Percentiles rank a stretch among this genome's conserved stretches.
Evolutionary conservation across 2,329 filamentous ascomycete species (phyloP).

Genomic region (Fusarium udum): DNA sequence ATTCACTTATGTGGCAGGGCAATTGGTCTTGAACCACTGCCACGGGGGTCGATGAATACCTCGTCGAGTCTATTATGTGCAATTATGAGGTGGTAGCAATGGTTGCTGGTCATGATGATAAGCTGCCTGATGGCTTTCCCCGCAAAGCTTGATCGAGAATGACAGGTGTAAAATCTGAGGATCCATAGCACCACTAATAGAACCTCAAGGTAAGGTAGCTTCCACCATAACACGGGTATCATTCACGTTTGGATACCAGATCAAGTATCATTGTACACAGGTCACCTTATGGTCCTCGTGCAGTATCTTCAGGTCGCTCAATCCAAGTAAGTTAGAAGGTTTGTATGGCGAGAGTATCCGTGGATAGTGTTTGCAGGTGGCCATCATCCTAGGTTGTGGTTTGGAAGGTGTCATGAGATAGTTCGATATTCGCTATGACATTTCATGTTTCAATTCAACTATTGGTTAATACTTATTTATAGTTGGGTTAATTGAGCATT

Average conservation of each 20-base stretch:
- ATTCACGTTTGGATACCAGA: background rate
- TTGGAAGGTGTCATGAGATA: background rate
- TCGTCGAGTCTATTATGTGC: background rate
- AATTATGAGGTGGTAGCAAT: background rate
- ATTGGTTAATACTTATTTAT: background rate
- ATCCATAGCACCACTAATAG: background rate
- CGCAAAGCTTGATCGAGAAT: slow-evolving; percentile 15
- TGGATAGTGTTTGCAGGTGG: background rate
- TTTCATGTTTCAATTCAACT: background rate
- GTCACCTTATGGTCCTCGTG: background rate
- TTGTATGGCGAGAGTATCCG: background rate
- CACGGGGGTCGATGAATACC: too few species aligned
- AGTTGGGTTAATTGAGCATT: background rate
- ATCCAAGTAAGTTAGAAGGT: background rate
- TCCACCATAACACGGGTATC: background rate
- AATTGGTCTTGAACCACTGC: background rate
- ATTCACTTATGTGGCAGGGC: background rate
- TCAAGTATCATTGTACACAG: background rate
- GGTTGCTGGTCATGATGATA: background rate
- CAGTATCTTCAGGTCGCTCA: background rate
- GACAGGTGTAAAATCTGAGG: slow-evolving; percentile 22
- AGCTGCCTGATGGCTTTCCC: slow-evolving; percentile 4
- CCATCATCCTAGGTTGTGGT: background rate
- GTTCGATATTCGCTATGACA: background rate
- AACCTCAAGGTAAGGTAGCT: background rate